Evolutionary conservation across 352 stramenopile genomes (phyloP).

Genomic region (Phytophthora fragariaefolia): DNA sequence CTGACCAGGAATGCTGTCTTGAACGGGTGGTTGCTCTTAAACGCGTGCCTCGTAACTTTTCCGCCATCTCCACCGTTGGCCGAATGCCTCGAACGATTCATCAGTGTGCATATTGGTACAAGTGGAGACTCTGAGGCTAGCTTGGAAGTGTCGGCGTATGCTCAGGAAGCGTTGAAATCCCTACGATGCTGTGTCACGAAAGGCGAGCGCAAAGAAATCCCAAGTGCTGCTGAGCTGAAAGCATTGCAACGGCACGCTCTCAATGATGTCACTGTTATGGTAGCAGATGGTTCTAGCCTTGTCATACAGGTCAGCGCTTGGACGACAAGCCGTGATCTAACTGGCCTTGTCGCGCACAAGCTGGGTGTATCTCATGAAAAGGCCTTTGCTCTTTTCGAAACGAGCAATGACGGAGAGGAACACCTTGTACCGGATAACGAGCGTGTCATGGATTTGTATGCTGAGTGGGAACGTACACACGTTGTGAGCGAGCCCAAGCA

Average conservation of each 20-base stretch:
- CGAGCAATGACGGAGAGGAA: slow-evolving; percentile 54
- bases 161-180: slow-evolving; percentile 46
- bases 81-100: slow-evolving; percentile 65
- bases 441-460: slow-evolving; percentile 73
- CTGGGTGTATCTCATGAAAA: slow-evolving; percentile 54
- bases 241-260: slow-evolving; percentile 53
- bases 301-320: slow-evolving; percentile 60
- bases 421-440: slow-evolving; percentile 64
- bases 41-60: slow-evolving; percentile 69
- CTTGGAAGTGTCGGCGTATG: slow-evolving; percentile 49
- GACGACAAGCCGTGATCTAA: slow-evolving; percentile 65
- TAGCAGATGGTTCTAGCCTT: slow-evolving; percentile 55
- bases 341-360: slow-evolving; percentile 37
- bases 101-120: slow-evolving; percentile 43
- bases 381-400: slow-evolving; percentile 74
- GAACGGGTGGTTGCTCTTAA: slow-evolving; percentile 78
- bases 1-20: slow-evolving; percentile 48
- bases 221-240: slow-evolving; percentile 61
- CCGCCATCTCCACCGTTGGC: slow-evolving; percentile 52
- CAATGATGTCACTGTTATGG: slow-evolving; percentile 48
- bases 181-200: slow-evolving; percentile 47
- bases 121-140: slow-evolving; percentile 16
- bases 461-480: slow-evolving; percentile 75
- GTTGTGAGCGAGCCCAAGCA: slow-evolving; percentile 46
- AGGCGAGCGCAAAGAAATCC: slow-evolving; percentile 65